Evolutionary conservation across 2,329 filamentous ascomycete genomes (phyloP).

Genomic region (Claviceps maximensis): DNA sequence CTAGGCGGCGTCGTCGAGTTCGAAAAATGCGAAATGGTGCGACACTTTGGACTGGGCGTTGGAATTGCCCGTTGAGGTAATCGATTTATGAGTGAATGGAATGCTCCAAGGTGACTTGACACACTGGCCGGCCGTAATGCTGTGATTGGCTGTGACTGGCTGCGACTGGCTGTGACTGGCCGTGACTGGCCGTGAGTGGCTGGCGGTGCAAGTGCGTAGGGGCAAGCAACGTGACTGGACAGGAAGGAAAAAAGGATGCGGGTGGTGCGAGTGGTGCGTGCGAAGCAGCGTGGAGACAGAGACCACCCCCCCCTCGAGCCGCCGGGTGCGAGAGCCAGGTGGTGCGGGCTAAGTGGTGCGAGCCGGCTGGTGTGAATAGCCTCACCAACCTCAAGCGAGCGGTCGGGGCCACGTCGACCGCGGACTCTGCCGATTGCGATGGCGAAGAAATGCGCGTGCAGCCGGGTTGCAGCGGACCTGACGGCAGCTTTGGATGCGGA

Average conservation of each 20-base stretch:
- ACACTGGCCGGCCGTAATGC: neutral
- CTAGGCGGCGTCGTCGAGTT: neutral
- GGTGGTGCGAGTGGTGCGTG: too few relatives aligned
- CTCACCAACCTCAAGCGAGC: conserved; percentile 19
- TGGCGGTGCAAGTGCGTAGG: conserved; percentile 3
- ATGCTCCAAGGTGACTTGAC: neutral
- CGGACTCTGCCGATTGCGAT: conserved; percentile 2
- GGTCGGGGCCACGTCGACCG: conserved; percentile 10
- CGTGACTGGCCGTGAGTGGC: neutral
- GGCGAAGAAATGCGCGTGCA: conserved; percentile 10
- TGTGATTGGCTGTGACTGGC: conserved; percentile 3
- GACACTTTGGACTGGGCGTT: neutral
- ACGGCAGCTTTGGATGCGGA: conserved; percentile 16
- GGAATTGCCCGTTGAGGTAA: neutral
- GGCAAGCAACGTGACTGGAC: conserved; percentile 13
- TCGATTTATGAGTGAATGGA: neutral
- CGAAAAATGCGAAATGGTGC: conserved; percentile 2
- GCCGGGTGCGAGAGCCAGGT: conserved; percentile 3
- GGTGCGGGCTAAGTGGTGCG: neutral
- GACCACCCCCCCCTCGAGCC: conserved; percentile 6
- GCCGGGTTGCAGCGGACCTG: conserved; percentile 13
- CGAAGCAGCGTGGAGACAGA: conserved; percentile 7
- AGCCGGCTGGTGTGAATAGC: conserved; percentile 24
- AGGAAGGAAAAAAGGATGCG: conserved; percentile 6
- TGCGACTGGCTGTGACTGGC: neutral